Conservation (phyloP, 106 monocot genomes). For the Allium sativum region DNA sequence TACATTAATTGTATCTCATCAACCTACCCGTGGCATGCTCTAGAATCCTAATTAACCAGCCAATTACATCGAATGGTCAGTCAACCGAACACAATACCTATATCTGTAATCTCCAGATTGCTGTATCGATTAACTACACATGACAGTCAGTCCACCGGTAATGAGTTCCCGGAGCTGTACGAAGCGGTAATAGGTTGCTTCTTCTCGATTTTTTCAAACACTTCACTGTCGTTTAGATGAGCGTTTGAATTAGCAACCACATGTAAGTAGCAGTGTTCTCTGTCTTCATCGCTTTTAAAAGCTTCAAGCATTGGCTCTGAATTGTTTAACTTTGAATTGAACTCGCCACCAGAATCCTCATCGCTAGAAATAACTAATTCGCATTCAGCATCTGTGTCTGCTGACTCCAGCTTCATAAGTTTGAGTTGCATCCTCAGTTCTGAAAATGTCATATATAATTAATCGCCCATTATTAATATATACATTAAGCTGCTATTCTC, state of each 20-base stretch:
- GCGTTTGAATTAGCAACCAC: slow-evolving; percentile 46
- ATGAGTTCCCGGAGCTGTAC: too few relatives aligned
- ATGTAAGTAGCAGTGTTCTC: slow-evolving; percentile 65
- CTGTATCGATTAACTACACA: too few relatives aligned
- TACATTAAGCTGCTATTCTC: too few relatives aligned
- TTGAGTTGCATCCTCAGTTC: slow-evolving; percentile 63
- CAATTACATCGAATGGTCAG: too few relatives aligned
- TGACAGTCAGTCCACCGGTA: too few relatives aligned
- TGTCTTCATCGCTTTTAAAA: slow-evolving; percentile 53
- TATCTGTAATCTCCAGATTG: too few relatives aligned
- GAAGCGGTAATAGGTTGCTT: too few relatives aligned
- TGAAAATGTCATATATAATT: slow-evolving; percentile 12
- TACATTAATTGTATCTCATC: too few relatives aligned
- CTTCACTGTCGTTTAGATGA: slow-evolving; percentile 9
- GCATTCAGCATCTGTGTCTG: slow-evolving; percentile 9
- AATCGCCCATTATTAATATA: neutral
- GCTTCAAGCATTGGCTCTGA: slow-evolving; percentile 4
- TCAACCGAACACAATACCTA: too few relatives aligned
- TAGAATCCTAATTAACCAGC: too few relatives aligned
- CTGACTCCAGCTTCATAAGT: slow-evolving; percentile 49
- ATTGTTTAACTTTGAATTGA: neutral
- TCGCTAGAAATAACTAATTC: slow-evolving; percentile 30
- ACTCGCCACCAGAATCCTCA: slow-evolving; percentile 19
- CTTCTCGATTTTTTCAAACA: slow-evolving; percentile 66
- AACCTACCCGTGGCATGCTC: too few relatives aligned